These are phyloP conservation scores for Ceratobasidium sp. DNA, from an alignment of 1,284 basidiomycete genomes.

Conservation along the genomic window DNA sequence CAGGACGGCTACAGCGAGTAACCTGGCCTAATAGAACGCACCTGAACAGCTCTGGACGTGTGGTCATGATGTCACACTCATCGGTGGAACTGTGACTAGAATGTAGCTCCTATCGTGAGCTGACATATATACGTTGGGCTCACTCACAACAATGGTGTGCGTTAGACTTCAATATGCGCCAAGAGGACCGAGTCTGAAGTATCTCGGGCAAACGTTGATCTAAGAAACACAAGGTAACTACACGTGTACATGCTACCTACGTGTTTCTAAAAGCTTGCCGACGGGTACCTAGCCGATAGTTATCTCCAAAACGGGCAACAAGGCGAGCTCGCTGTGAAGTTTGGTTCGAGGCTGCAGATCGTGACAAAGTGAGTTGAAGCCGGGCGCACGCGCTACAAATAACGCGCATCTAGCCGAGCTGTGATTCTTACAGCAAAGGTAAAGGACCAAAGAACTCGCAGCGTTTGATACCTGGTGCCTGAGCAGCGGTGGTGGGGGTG, in stretches of 20 bases:
- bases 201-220: background rate
- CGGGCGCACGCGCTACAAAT: background rate
- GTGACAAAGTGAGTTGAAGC: constrained; percentile 2
- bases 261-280: background rate
- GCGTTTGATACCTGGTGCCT: constrained; percentile 7
- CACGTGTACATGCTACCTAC: constrained; percentile 13
- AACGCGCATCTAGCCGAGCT: constrained; percentile 10
- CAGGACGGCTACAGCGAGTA: too few relatives aligned
- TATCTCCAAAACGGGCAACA: background rate
- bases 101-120: too few relatives aligned
- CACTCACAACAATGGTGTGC: background rate
- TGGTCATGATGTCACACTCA: too few relatives aligned
- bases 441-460: background rate
- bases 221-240: background rate
- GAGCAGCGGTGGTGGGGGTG: background rate
- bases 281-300: background rate
- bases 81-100: too few relatives aligned
- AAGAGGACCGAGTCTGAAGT: background rate
- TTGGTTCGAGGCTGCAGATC: background rate
- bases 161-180: background rate
- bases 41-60: too few relatives aligned
- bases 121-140: too few relatives aligned
- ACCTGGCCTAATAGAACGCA: too few relatives aligned
- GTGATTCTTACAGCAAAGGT: background rate
- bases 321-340: background rate